A percentile compares a stretch with the other conserved stretches of the same genome.
These are phyloP conservation scores for Cyberlindnera mycetangii DNA, from an alignment of 805 yeast species.

Conservation along the genomic window DNA sequence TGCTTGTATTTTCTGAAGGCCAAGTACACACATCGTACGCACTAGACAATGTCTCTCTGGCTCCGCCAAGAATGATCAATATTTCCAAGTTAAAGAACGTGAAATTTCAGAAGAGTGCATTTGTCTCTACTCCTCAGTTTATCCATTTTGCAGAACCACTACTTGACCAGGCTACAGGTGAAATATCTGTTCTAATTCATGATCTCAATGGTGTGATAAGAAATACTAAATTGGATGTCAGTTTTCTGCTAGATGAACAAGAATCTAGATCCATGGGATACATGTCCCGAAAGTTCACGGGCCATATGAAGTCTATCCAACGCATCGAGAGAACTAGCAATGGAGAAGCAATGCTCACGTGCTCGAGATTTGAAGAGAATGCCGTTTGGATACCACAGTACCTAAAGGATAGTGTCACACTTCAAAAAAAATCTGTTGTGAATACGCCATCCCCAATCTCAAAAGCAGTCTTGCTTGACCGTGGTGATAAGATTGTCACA, in stretches of 20 bases:
- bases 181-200: constrained; percentile 43
- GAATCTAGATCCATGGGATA: constrained; percentile 21
- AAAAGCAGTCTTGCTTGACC: constrained; percentile 46
- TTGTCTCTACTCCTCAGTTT: constrained; percentile 32
- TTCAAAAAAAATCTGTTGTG: constrained; percentile 38
- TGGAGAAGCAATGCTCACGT: constrained; percentile 58
- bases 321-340: constrained; percentile 62
- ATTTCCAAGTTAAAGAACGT: constrained; percentile 36
- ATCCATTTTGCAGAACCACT: constrained; percentile 35
- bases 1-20: constrained; percentile 37
- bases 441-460: constrained; percentile 45
- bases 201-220: constrained; percentile 40
- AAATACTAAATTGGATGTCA: constrained; percentile 31
- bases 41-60: constrained; percentile 46
- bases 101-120: constrained; percentile 24
- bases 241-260: constrained; percentile 20
- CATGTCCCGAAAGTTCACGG: constrained; percentile 64
- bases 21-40: constrained; percentile 45
- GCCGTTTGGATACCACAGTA: constrained; percentile 54
- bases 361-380: constrained; percentile 60
- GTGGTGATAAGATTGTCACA: constrained; percentile 45
- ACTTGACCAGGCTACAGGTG: constrained; percentile 21
- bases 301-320: constrained; percentile 80
- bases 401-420: constrained; percentile 32
- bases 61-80: constrained; percentile 53